These are phyloP conservation scores for Cordyceps tenuipes DNA, from an alignment of 2,329 filamentous ascomycete species.

Conservation along the genomic window DNA sequence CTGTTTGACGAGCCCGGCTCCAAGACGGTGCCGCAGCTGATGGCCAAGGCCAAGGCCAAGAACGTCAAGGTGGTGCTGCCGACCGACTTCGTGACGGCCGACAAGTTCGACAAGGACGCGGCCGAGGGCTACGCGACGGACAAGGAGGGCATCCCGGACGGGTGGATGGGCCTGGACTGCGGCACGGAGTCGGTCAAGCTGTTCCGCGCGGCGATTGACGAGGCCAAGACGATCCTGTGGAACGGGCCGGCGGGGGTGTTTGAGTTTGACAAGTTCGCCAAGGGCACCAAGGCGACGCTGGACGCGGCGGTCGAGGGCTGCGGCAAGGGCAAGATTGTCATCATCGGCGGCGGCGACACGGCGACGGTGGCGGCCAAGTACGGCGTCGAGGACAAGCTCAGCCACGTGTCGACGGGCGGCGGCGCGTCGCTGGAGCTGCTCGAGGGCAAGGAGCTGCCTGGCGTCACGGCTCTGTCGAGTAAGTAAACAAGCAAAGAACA, in stretches of 20 bases:
- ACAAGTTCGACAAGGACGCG: slow-evolving; percentile 87
- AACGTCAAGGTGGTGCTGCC: slow-evolving; percentile 92
- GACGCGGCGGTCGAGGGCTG: slow-evolving; percentile 79
- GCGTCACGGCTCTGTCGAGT: slow-evolving; percentile 83
- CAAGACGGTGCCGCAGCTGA: slow-evolving; percentile 80
- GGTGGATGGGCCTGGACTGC: slow-evolving; percentile 97
- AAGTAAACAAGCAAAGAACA: slow-evolving; percentile 37
- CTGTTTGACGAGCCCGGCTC: slow-evolving; percentile 90
- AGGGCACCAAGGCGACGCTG: slow-evolving; percentile 84
- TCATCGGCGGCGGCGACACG: slow-evolving; percentile 97
- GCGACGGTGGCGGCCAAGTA: slow-evolving; percentile 98
- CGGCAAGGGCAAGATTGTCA: slow-evolving; percentile 81
- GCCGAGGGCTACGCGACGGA: slow-evolving; percentile 75
- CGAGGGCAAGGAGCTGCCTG: slow-evolving; percentile 95
- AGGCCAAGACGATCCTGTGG: slow-evolving; percentile 96
- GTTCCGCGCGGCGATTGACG: slow-evolving; percentile 77
- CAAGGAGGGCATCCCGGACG: slow-evolving; percentile 82
- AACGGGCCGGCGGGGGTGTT: slow-evolving; percentile 97
- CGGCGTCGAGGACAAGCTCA: slow-evolving; percentile 89
- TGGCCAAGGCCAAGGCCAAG: slow-evolving; percentile 95
- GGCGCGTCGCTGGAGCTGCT: slow-evolving; percentile 92
- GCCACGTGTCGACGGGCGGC: slow-evolving; percentile 95
- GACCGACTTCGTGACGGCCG: slow-evolving; percentile 89
- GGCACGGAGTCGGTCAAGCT: slow-evolving; percentile 81
- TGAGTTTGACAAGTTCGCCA: slow-evolving; percentile 90